Percentiles rank a stretch among this genome's conserved stretches.
phyloP scores from a whole-genome alignment of 2,329 filamentous ascomycete genomes.

The Penicillium sp. region DNA sequence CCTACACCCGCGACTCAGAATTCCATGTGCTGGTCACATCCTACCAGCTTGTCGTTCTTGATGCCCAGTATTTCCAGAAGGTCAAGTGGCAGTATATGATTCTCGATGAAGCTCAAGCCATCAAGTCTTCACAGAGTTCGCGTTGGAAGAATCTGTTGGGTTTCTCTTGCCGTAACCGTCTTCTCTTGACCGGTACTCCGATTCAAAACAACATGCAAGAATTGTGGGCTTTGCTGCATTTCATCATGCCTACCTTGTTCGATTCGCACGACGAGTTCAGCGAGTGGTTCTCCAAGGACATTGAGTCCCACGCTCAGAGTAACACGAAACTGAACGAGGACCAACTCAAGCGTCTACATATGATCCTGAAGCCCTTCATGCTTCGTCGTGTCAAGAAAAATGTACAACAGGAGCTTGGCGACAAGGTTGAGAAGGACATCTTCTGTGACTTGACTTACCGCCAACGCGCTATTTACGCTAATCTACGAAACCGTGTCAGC shows the following conservation, averaged over 20 bases:
- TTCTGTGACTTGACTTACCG: slow-evolving; percentile 97
- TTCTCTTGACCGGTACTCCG: slow-evolving; percentile 92
- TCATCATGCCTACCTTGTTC: slow-evolving; percentile 99
- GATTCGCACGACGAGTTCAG: slow-evolving; percentile 61
- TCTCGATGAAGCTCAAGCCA: slow-evolving; percentile 95
- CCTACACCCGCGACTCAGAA: slow-evolving; percentile 87
- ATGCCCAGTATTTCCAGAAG: slow-evolving; percentile 97
- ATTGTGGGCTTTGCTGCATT: slow-evolving; percentile 94
- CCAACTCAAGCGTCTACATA: slow-evolving; percentile 92
- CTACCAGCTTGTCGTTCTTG: slow-evolving; percentile 94
- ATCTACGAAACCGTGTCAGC: slow-evolving; percentile 93
- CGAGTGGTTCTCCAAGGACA: slow-evolving; percentile 63
- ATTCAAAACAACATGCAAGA: slow-evolving; percentile 99
- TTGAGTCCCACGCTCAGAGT: slow-evolving; percentile 96
- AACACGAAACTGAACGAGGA: slow-evolving; percentile 99
- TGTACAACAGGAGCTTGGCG: slow-evolving; percentile 96
- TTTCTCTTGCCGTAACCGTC: slow-evolving; percentile 93
- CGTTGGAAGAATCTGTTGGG: slow-evolving; percentile 94
- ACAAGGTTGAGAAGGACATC: slow-evolving; percentile 96
- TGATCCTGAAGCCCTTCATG: slow-evolving; percentile 99
- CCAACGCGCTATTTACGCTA: slow-evolving; percentile 90
- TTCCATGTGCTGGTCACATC: slow-evolving; percentile 98
- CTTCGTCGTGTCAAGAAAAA: slow-evolving; percentile 99
- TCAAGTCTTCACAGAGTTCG: slow-evolving; percentile 96
- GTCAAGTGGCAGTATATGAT: slow-evolving; percentile 99